Evolutionary conservation across 2,329 filamentous ascomycete species (phyloP).

Genomic region (Nemania diffusa): DNA sequence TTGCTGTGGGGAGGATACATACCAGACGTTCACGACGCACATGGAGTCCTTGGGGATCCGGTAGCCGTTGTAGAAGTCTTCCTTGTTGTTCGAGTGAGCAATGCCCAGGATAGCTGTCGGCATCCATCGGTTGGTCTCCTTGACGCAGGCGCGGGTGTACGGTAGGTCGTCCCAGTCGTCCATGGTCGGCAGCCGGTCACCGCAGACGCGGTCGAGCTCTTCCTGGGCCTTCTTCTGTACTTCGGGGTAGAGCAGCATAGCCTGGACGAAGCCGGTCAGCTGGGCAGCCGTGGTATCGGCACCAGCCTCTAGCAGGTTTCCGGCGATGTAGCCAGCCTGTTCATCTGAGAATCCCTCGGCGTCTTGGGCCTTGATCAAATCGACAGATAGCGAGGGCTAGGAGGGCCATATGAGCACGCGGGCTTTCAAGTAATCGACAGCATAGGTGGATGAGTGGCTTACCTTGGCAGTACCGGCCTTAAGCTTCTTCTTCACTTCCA

Average conservation of each 20-base stretch:
- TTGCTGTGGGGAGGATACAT: constrained; percentile 23
- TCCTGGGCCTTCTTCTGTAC: constrained; percentile 46
- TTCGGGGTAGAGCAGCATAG: constrained; percentile 54
- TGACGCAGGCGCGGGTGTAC: constrained; percentile 59
- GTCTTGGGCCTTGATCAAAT: constrained; percentile 47
- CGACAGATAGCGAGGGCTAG: constrained; percentile 46
- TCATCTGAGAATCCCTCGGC: constrained; percentile 49
- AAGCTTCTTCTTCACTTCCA: constrained; percentile 40
- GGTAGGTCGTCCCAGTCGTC: constrained; percentile 57
- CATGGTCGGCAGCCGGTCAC: constrained; percentile 55
- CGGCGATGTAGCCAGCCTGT: constrained; percentile 50
- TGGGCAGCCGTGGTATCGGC: constrained; percentile 56
- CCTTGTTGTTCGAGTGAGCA: constrained; percentile 52
- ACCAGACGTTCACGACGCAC: constrained; percentile 56
- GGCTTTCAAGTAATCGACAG: background rate
- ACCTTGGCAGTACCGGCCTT: constrained; percentile 41
- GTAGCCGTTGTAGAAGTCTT: constrained; percentile 54
- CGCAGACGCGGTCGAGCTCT: constrained; percentile 56
- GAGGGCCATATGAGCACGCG: constrained; percentile 7
- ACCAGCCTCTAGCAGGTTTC: constrained; percentile 48
- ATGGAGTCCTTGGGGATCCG: constrained; percentile 56
- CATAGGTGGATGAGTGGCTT: background rate
- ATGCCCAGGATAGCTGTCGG: constrained; percentile 53
- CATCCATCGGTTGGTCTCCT: constrained; percentile 60
- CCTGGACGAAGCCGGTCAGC: constrained; percentile 56